Conservation (phyloP, 2,329 filamentous ascomycete species). For the Penicillium paneum region DNA sequence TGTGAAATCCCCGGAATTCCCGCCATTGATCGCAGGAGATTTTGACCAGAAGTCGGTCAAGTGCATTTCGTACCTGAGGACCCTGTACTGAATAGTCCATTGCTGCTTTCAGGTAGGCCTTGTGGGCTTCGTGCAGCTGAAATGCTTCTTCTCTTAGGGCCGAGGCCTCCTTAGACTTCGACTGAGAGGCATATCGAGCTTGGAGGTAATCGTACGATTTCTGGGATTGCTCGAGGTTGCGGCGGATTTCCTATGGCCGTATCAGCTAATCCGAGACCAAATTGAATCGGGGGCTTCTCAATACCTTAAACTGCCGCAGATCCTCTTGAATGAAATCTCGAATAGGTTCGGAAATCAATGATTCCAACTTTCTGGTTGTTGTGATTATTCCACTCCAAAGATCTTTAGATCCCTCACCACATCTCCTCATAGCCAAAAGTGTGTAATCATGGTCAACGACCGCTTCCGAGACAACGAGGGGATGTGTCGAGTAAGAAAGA, state of each 20-base stretch:
- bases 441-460: conserved; percentile 95
- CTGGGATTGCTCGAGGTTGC: conserved; percentile 73
- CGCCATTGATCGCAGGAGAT: conserved; percentile 84
- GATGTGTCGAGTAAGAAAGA: conserved; percentile 71
- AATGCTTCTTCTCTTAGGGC: conserved; percentile 92
- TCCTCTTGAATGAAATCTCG: conserved; percentile 74
- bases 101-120: conserved; percentile 83
- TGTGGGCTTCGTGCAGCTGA: conserved; percentile 86
- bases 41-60: conserved; percentile 83
- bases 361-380: conserved; percentile 74
- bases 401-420: conserved; percentile 80
- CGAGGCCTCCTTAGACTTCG: conserved; percentile 90
- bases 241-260: conserved; percentile 60
- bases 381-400: conserved; percentile 77
- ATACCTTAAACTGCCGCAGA: conserved; percentile 72
- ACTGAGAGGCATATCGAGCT: conserved; percentile 76
- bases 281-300: not conserved
- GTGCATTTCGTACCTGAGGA: conserved; percentile 75
- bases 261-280: conserved; percentile 5
- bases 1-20: conserved; percentile 72
- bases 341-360: conserved; percentile 75
- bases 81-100: conserved; percentile 90
- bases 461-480: conserved; percentile 71
- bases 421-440: conserved; percentile 76
- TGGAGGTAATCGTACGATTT: conserved; percentile 79